Conservation (phyloP, 768 basidiomycete species). For the Paxillus ammoniavirescens region DNA sequence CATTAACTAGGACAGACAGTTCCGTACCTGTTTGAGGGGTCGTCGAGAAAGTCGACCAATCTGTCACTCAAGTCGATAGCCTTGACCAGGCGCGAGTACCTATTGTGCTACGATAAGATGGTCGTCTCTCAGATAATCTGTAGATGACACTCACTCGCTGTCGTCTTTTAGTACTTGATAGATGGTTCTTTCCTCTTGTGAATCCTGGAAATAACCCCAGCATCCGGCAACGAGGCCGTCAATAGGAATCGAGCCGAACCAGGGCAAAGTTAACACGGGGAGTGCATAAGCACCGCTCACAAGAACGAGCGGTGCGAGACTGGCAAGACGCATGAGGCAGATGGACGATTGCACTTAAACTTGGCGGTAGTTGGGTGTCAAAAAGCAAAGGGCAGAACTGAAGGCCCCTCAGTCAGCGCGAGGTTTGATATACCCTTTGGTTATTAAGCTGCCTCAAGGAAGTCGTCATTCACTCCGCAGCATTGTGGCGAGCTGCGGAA, state of each 20-base stretch:
- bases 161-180: slow-evolving; percentile 28
- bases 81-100: slow-evolving; percentile 41
- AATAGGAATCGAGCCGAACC: slow-evolving; percentile 22
- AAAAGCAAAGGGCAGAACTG: neutral
- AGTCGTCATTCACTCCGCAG: slow-evolving; percentile 11
- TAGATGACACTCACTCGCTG: slow-evolving; percentile 12
- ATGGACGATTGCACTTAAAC: too few species aligned
- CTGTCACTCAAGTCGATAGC: slow-evolving; percentile 40
- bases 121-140: neutral
- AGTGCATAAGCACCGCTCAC: slow-evolving; percentile 14
- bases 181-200: slow-evolving; percentile 21
- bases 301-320: slow-evolving; percentile 13
- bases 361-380: neutral
- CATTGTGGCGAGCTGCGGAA: neutral
- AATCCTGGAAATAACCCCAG: slow-evolving; percentile 1
- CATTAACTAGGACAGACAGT: neutral
- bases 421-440: slow-evolving; percentile 3
- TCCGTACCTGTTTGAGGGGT: slow-evolving; percentile 36
- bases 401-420: neutral
- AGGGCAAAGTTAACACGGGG: slow-evolving; percentile 18
- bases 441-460: neutral
- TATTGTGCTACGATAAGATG: slow-evolving; percentile 9
- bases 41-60: slow-evolving; percentile 37
- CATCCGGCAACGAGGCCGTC: slow-evolving; percentile 2
- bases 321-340: slow-evolving; percentile 8